Percentiles rank a stretch among this genome's conserved stretches.
Conservation (phyloP, 495 filamentous ascomycete genomes). For the Neurospora sp. region DNA sequence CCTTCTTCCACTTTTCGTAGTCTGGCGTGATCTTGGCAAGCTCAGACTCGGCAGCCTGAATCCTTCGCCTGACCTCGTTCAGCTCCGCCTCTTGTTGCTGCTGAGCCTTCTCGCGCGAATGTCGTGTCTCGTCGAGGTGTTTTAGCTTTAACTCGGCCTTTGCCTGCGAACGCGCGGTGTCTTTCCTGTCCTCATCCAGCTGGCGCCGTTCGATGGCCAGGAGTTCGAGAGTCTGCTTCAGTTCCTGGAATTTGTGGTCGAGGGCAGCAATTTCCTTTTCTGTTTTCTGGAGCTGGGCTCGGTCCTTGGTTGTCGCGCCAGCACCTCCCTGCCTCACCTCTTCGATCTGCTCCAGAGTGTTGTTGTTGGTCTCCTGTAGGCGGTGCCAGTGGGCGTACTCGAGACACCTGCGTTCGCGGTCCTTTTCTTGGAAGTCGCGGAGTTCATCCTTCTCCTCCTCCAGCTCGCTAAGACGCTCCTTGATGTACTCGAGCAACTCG, state of each 20-base stretch:
- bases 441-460: conserved; percentile 97
- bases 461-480: conserved; percentile 76
- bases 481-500: conserved; percentile 80
- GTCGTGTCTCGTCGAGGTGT: conserved; percentile 66
- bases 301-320: conserved; percentile 72
- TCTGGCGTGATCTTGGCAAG: conserved; percentile 61
- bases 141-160: conserved; percentile 81
- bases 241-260: conserved; percentile 64
- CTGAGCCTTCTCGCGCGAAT: conserved; percentile 61
- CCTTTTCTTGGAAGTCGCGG: conserved; percentile 84
- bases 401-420: conserved; percentile 81
- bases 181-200: conserved; percentile 80
- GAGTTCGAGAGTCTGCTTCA: conserved; percentile 75
- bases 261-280: conserved; percentile 71
- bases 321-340: conserved; percentile 68
- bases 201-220: conserved; percentile 80
- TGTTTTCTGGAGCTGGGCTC: conserved; percentile 64
- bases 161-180: conserved; percentile 63
- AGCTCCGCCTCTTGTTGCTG: conserved; percentile 63
- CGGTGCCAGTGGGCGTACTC: conserved; percentile 91
- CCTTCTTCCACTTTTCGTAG: conserved; percentile 59
- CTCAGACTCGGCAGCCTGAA: conserved; percentile 65
- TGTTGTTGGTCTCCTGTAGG: conserved; percentile 68
- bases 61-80: conserved; percentile 60
- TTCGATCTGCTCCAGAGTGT: conserved; percentile 73